phyloP scores from a whole-genome alignment of 371 early-diverging fungal genomes.

The Circinella minor region DNA sequence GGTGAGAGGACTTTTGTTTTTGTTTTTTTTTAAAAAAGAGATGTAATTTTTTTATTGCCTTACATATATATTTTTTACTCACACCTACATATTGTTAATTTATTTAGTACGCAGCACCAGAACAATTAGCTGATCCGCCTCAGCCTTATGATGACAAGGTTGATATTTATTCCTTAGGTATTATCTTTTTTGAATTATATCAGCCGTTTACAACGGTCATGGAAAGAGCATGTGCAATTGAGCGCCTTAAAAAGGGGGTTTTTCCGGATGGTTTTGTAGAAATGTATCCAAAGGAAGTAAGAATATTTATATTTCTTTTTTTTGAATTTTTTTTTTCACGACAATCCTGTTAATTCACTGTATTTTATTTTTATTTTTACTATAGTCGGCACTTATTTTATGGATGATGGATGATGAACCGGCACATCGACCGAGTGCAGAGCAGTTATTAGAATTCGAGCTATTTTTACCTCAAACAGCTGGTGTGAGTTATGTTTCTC shows the following conservation, averaged over 20 bases:
- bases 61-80: neutral
- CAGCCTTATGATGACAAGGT: constrained; percentile 63
- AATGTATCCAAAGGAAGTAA: constrained; percentile 77
- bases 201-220: constrained; percentile 69
- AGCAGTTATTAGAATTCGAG: constrained; percentile 67
- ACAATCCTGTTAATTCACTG: neutral
- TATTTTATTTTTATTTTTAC: neutral
- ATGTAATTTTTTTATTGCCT: neutral
- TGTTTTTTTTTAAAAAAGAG: neutral
- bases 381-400: constrained; percentile 72
- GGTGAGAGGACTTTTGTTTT: constrained; percentile 34
- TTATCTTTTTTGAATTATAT: constrained; percentile 75
- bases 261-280: constrained; percentile 78
- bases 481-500: constrained; percentile 26
- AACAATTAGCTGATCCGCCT: constrained; percentile 70
- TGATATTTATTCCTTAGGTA: constrained; percentile 77
- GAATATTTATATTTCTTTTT: neutral
- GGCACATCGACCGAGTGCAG: constrained; percentile 71
- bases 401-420: constrained; percentile 83
- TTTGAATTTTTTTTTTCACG: neutral
- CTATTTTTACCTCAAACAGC: constrained; percentile 11
- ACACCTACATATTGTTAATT: too few species aligned
- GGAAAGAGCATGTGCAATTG: constrained; percentile 69
- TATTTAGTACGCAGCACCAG: constrained; percentile 90
- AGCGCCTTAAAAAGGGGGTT: constrained; percentile 65